A percentile compares a stretch with the other conserved stretches of the same genome.
Conservation (phyloP, 106 monocot genomes). For the Vanilla planifolia region DNA sequence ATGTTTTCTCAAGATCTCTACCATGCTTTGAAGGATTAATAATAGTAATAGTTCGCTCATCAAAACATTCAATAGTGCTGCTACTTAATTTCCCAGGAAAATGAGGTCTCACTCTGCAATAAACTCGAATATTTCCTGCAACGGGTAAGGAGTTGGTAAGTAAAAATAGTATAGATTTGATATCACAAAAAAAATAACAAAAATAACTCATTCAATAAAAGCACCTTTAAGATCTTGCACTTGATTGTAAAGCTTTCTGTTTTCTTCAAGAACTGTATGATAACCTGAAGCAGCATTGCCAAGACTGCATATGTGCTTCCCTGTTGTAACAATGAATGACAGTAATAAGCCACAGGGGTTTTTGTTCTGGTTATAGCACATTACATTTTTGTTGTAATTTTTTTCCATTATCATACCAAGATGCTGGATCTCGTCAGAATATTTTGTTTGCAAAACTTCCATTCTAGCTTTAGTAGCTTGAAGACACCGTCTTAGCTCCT, state of each 20-base stretch:
- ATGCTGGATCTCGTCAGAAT: slow-evolving; percentile 48
- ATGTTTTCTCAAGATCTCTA: slow-evolving; percentile 62
- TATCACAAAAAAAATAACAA: too few relatives aligned
- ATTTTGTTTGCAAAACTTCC: slow-evolving; percentile 64
- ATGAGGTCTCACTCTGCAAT: slow-evolving; percentile 90
- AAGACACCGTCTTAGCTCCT: slow-evolving; percentile 67
- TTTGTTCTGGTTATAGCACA: not conserved
- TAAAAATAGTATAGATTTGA: too few relatives aligned
- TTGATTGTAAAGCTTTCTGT: slow-evolving; percentile 85
- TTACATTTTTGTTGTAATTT: not conserved
- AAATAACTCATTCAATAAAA: not conserved
- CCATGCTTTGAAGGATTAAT: slow-evolving; percentile 65
- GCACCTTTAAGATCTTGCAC: slow-evolving; percentile 95
- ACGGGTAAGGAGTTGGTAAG: not conserved
- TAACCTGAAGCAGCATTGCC: slow-evolving; percentile 79
- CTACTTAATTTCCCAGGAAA: slow-evolving; percentile 58
- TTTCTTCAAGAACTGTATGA: slow-evolving; percentile 86
- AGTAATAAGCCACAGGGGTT: not conserved
- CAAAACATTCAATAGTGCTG: slow-evolving; percentile 55
- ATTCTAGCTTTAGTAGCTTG: slow-evolving; percentile 51
- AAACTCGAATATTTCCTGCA: slow-evolving; percentile 88
- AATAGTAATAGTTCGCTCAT: slow-evolving; percentile 74
- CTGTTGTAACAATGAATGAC: slow-evolving; percentile 15
- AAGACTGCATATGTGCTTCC: slow-evolving; percentile 53
- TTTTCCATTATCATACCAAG: slow-evolving; percentile 37